Evolutionary conservation across 805 yeast genomes (phyloP).

Genomic region (Lipomyces lipofer): DNA sequence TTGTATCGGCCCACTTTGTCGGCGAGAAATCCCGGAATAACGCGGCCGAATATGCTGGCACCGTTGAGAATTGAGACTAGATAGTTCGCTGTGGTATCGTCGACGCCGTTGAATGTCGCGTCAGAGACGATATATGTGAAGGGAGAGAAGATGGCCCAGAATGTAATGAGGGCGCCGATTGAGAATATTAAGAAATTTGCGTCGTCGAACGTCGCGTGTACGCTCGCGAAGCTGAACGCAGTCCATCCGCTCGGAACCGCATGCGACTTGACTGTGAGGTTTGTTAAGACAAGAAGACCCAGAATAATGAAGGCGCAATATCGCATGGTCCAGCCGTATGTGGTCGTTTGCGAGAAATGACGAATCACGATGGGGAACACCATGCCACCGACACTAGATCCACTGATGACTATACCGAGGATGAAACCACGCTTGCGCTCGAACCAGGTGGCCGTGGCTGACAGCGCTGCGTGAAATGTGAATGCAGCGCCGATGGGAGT

Average conservation of each 20-base stretch:
- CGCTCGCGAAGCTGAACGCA: background rate
- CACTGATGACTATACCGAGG: conserved; percentile 49
- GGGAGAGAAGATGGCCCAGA: conserved; percentile 34
- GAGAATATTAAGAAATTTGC: background rate
- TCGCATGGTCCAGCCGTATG: conserved; percentile 56
- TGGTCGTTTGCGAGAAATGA: conserved; percentile 44
- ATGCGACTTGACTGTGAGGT: conserved; percentile 25
- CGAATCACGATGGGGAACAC: conserved; percentile 51
- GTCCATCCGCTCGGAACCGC: conserved; percentile 8
- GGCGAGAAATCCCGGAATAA: conserved; percentile 50
- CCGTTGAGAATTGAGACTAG: conserved; percentile 41
- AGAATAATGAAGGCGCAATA: conserved; percentile 48
- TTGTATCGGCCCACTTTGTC: conserved; percentile 52
- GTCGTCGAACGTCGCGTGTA: conserved; percentile 2
- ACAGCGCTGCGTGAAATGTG: background rate
- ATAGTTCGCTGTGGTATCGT: conserved; percentile 29
- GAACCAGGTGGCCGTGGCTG: conserved; percentile 40
- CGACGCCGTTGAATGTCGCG: conserved; percentile 32
- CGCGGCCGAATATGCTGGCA: conserved; percentile 48
- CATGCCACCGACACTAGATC: conserved; percentile 54
- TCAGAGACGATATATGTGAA: conserved; percentile 38
- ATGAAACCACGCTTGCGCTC: conserved; percentile 46
- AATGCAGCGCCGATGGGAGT: conserved; percentile 1
- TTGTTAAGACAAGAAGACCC: conserved; percentile 33
- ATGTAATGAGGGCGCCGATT: conserved; percentile 1